These are phyloP conservation scores for Pholiota adiposa DNA, from an alignment of 1,284 basidiomycete species.

Conservation along the genomic window DNA sequence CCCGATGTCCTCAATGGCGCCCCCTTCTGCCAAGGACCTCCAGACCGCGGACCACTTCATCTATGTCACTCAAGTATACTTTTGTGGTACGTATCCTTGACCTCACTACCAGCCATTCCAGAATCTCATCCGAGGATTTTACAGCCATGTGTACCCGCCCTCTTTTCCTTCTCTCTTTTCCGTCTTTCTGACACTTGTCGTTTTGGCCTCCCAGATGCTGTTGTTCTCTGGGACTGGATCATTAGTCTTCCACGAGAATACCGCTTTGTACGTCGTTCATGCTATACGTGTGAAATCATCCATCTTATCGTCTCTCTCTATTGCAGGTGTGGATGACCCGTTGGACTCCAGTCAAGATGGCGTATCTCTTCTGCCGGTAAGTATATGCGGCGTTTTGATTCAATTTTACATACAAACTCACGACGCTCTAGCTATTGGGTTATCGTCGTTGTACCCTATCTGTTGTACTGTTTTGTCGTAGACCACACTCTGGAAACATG, in stretches of 20 bases:
- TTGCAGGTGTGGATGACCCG: conserved; percentile 75
- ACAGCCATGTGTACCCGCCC: conserved; percentile 73
- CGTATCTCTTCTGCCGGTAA: conserved; percentile 81
- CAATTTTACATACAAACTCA: conserved; percentile 22
- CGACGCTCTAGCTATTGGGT: conserved; percentile 69
- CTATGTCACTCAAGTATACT: conserved; percentile 75
- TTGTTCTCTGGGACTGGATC: conserved; percentile 83
- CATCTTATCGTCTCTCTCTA: conserved; percentile 13
- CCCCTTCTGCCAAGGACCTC: conserved; percentile 31
- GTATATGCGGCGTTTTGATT: conserved; percentile 31
- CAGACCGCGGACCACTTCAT: conserved; percentile 49
- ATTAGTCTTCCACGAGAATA: conserved; percentile 75
- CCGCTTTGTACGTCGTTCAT: conserved; percentile 58
- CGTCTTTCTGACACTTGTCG: conserved; percentile 28
- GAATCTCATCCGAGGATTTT: conserved; percentile 31
- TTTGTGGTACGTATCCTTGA: conserved; percentile 66
- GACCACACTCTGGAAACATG: conserved; percentile 67
- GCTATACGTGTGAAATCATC: conserved; percentile 15
- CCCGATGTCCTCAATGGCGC: conserved; percentile 28
- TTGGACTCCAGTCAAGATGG: conserved; percentile 80
- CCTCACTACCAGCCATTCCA: conserved; percentile 24
- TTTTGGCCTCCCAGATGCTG: conserved; percentile 57
- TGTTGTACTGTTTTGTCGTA: conserved; percentile 71
- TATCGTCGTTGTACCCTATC: conserved; percentile 72
- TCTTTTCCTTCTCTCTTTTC: conserved; percentile 20